Evolutionary conservation across 768 basidiomycete species (phyloP).

Genomic region (Pleurotus djamor): DNA sequence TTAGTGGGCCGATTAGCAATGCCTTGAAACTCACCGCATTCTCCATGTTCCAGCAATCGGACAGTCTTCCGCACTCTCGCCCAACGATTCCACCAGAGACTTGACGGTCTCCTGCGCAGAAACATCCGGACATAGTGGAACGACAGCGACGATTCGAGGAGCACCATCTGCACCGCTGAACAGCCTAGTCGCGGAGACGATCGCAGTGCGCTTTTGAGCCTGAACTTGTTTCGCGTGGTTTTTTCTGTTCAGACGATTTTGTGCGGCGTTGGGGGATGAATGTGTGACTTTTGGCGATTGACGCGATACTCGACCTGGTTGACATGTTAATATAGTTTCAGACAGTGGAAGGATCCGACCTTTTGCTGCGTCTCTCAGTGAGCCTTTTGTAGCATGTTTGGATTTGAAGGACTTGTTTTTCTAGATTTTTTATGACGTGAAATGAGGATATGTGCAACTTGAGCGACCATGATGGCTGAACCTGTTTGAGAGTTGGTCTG

Average conservation of each 20-base stretch:
- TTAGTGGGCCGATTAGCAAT: neutral
- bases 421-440: slow-evolving; percentile 32
- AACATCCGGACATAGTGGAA: slow-evolving; percentile 78
- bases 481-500: slow-evolving; percentile 86
- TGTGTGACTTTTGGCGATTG: slow-evolving; percentile 51
- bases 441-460: neutral
- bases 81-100: slow-evolving; percentile 60
- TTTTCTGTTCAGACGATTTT: slow-evolving; percentile 74
- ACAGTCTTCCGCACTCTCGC: slow-evolving; percentile 49
- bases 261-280: slow-evolving; percentile 51
- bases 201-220: slow-evolving; percentile 60
- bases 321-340: neutral
- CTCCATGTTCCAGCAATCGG: slow-evolving; percentile 59
- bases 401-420: slow-evolving; percentile 94
- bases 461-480: slow-evolving; percentile 16
- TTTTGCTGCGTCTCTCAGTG: slow-evolving; percentile 83
- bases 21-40: slow-evolving; percentile 51
- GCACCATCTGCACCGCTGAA: slow-evolving; percentile 77
- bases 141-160: slow-evolving; percentile 84
- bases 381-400: slow-evolving; percentile 83
- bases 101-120: slow-evolving; percentile 46
- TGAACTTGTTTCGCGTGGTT: slow-evolving; percentile 88
- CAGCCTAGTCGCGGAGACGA: slow-evolving; percentile 71
- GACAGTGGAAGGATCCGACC: slow-evolving; percentile 37
- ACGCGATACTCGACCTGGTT: slow-evolving; percentile 55